Evolutionary conservation across 805 yeast genomes (phyloP), one percentile per base, ranked within the genome.

Genomic region (Pichia deserticola): DNA sequence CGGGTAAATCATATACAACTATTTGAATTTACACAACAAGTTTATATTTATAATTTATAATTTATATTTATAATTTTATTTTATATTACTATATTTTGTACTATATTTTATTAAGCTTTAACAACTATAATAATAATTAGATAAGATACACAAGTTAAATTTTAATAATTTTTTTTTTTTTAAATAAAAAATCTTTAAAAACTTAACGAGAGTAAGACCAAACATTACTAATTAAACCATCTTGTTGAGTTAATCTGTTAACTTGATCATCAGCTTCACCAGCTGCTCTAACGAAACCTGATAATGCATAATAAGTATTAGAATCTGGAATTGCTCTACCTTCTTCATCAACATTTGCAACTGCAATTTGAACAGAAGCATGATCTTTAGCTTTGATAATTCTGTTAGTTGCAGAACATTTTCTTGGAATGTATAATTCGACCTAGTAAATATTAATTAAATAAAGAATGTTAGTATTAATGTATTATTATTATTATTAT

Each of bases 321-420:
- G 81, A 81, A 74, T 90, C 95, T 71, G 89, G 84, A 73, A 92
- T 81, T 66, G 93, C 93, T 73, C 85, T 90, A 66, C 99, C 99
- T 70, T 86, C 84, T 72, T 81, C 97, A 71, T 93, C 97, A 70
- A 93, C 96, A 78, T 92, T 89, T 70, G 96, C 98, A 68, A 93
- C 82, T 92, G 87, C 92, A 80, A 93, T 86, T 81, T 93, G 99
- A 67, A 93, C 97, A 60, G 98, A 87, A 66, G 97, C 93, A 78
- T 93, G 99, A 80, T 93, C 99, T 84, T 93, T 90, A 71, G 99
- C 90, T 83, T 89, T 89, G 85, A 93, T 90, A 81, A 93, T 89
- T 83, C 97, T 89, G 96, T 89, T 90, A 79, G 99, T 89, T 73
- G 99, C 99, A 79, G 99, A 93, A 84, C 99, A 93, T 83, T 93